A percentile compares a stretch with the other conserved stretches of the same genome.
Conservation (phyloP, 192 early-diverging fungal genomes). For the Coemansia sp. region DNA sequence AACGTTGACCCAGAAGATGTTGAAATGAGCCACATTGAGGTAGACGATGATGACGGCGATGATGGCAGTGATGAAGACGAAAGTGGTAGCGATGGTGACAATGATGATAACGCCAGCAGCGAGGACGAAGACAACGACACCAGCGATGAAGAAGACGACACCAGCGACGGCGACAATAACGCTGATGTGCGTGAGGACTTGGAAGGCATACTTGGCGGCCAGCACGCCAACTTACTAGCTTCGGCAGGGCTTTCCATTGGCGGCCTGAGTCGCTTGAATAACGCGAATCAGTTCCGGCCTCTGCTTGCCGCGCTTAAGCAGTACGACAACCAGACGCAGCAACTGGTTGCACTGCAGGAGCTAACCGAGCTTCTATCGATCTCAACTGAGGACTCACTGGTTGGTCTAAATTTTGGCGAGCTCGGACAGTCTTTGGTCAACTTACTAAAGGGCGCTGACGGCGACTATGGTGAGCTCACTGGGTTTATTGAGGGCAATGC, state of each 20-base stretch:
- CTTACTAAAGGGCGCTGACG: slow-evolving; percentile 55
- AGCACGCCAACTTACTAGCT: neutral
- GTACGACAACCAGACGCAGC: slow-evolving; percentile 59
- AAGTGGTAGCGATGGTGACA: neutral
- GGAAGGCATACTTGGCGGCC: slow-evolving; percentile 5
- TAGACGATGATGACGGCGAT: neutral
- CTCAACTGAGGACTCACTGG: slow-evolving; percentile 67
- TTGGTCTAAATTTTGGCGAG: slow-evolving; percentile 64
- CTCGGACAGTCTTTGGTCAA: slow-evolving; percentile 67
- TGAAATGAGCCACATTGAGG: slow-evolving; percentile 1
- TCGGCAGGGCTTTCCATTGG: slow-evolving; percentile 14
- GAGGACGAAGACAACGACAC: neutral
- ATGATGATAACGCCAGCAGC: neutral
- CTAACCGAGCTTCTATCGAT: slow-evolving; percentile 73
- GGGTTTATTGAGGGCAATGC: slow-evolving; percentile 44
- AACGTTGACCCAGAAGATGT: neutral
- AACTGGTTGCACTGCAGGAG: slow-evolving; percentile 85
- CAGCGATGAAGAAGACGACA: neutral
- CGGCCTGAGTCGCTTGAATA: slow-evolving; percentile 13
- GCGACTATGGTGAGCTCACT: slow-evolving; percentile 28
- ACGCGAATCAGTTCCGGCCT: slow-evolving; percentile 53
- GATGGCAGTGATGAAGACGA: neutral
- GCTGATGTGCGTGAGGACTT: neutral
- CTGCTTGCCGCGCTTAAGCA: slow-evolving; percentile 61
- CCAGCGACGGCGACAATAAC: neutral